These are phyloP conservation scores for Claviceps sp. DNA, from an alignment of 2,329 filamentous ascomycete species.

Conservation along the genomic window DNA sequence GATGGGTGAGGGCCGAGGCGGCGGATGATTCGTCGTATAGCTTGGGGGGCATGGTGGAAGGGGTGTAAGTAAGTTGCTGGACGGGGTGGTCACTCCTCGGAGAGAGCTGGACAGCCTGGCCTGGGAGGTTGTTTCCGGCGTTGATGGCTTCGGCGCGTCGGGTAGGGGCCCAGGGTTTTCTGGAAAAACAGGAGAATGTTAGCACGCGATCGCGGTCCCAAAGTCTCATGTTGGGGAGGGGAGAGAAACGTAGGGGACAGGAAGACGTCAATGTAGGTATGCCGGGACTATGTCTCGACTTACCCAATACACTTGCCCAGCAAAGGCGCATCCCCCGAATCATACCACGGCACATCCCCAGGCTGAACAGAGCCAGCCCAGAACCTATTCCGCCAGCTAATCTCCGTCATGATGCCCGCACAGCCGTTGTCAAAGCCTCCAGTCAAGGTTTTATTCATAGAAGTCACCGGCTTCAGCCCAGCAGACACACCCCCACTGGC, in stretches of 20 bases:
- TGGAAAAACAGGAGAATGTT: too few species aligned
- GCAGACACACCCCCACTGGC: conserved; percentile 11
- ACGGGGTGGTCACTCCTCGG: too few species aligned
- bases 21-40: conserved; percentile 10
- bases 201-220: too few species aligned
- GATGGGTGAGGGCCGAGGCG: conserved; percentile 11
- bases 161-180: too few species aligned
- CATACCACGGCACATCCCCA: conserved; percentile 9
- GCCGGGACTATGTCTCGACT: conserved; percentile 2
- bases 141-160: too few species aligned
- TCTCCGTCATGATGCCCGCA: conserved; percentile 13
- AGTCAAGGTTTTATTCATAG: neutral
- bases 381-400: conserved; percentile 17
- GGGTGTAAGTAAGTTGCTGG: too few species aligned
- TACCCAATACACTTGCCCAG: conserved; percentile 12
- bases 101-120: too few species aligned
- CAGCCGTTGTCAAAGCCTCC: conserved; percentile 13
- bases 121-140: too few species aligned
- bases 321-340: conserved; percentile 12
- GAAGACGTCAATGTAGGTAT: too few species aligned
- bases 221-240: too few species aligned
- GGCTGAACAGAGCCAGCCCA: conserved; percentile 9
- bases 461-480: neutral
- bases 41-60: neutral
- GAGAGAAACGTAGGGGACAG: too few species aligned